phyloP scores from a whole-genome alignment of 768 basidiomycete species.

The Hortiboletus campestris region DNA sequence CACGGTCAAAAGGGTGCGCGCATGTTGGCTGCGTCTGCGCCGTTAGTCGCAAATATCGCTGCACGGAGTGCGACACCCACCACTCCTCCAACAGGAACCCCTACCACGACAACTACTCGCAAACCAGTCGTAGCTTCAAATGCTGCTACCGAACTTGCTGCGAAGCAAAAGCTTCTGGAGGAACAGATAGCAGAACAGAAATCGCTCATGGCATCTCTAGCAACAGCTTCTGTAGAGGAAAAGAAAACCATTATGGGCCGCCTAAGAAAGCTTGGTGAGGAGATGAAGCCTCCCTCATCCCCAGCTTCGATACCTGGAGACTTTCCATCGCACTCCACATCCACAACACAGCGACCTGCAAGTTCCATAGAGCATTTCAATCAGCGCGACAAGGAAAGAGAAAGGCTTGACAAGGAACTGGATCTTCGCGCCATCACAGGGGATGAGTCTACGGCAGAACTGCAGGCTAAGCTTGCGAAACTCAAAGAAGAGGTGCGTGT shows the following conservation, averaged over 20 bases:
- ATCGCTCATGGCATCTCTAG: conserved; percentile 69
- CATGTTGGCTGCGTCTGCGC: conserved; percentile 79
- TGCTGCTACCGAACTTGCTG: conserved; percentile 54
- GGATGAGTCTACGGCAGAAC: conserved; percentile 59
- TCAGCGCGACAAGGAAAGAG: conserved; percentile 58
- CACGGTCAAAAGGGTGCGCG: conserved; percentile 78
- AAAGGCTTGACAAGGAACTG: conserved; percentile 80
- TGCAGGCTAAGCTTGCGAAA: conserved; percentile 72
- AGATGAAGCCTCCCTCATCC: conserved; percentile 55
- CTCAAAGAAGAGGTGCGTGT: conserved; percentile 73
- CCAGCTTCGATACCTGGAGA: conserved; percentile 31
- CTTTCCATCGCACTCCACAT: conserved; percentile 26
- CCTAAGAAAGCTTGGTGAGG: conserved; percentile 73
- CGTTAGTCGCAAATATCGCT: conserved; percentile 64
- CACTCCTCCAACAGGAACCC: conserved; percentile 30
- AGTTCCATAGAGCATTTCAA: conserved; percentile 30
- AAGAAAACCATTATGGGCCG: conserved; percentile 78
- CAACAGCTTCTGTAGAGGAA: conserved; percentile 61
- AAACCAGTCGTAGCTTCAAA: conserved; percentile 38
- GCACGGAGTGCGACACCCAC: conserved; percentile 49
- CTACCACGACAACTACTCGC: conserved; percentile 29
- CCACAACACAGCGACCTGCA: conserved; percentile 22
- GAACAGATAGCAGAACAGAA: conserved; percentile 90
- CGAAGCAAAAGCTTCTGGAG: conserved; percentile 73
- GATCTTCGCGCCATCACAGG: conserved; percentile 52